phyloP scores from a whole-genome alignment of 441 rosid species.

The Arabidopsis lyrata region DNA sequence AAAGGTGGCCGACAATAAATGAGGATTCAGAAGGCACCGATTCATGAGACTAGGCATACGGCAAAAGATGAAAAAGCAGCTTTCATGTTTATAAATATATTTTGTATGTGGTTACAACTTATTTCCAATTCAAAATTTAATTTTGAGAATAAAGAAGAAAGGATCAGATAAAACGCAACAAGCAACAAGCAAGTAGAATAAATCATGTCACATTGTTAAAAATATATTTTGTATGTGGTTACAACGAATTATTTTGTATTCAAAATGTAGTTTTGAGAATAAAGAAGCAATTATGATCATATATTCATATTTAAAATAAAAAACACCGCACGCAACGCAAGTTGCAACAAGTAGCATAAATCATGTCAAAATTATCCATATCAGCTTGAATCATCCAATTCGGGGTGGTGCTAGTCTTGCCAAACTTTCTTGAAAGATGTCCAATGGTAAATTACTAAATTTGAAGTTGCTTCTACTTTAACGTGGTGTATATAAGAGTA shows the following conservation, averaged over 20 bases:
- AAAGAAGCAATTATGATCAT: too few relatives aligned
- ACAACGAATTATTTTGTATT: too few relatives aligned
- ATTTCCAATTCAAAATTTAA: slow-evolving; percentile 10
- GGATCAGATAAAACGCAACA: slow-evolving; percentile 24
- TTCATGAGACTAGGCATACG: slow-evolving; percentile 44
- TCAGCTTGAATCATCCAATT: too few relatives aligned
- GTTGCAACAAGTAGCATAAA: too few relatives aligned
- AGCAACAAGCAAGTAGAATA: slow-evolving; percentile 31
- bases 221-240: too few relatives aligned
- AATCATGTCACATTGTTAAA: background rate
- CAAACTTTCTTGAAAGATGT: background rate
- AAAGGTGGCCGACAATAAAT: slow-evolving; percentile 47
- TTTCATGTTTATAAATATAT: slow-evolving; percentile 36
- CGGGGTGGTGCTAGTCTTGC: too few relatives aligned
- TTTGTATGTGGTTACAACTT: slow-evolving; percentile 39
- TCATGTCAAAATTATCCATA: too few relatives aligned
- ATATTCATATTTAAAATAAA: too few relatives aligned
- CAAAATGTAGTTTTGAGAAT: too few relatives aligned
- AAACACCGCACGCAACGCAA: too few relatives aligned
- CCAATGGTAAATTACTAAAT: background rate
- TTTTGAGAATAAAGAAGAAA: slow-evolving; percentile 30
- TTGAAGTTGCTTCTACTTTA: background rate
- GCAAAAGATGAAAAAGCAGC: slow-evolving; percentile 37
- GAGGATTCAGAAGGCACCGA: slow-evolving; percentile 44
- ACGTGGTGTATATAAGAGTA: background rate